Evolutionary conservation across 2,329 filamentous ascomycete species (phyloP).

Genomic region (Arthrobotrys sinensis): DNA sequence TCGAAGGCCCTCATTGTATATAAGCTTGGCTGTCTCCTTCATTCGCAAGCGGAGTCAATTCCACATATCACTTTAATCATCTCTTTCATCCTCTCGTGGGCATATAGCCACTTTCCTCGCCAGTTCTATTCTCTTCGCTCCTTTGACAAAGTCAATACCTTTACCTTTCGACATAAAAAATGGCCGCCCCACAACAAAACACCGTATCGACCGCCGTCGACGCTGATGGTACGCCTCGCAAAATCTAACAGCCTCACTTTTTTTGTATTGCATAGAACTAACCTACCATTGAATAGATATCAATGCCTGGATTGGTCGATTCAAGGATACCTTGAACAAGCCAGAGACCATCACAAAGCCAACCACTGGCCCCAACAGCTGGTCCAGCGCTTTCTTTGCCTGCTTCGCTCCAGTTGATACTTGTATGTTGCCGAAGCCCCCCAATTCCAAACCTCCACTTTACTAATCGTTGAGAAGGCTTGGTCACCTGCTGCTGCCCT

Average conservation of each 20-base stretch:
- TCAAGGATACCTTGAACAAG: conserved; percentile 59
- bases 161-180: conserved; percentile 30
- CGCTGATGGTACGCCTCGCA: conserved; percentile 41
- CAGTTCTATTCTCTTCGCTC: conserved; percentile 48
- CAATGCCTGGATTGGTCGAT: conserved; percentile 55
- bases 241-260: not conserved
- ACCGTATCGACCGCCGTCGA: conserved; percentile 53
- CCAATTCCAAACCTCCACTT: not conserved
- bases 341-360: conserved; percentile 59
- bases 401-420: conserved; percentile 57
- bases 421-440: conserved; percentile 8
- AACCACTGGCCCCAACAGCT: conserved; percentile 54
- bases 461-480: conserved; percentile 61
- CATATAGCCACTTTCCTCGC: conserved; percentile 19
- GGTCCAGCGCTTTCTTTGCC: conserved; percentile 37
- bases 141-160: conserved; percentile 20
- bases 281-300: conserved; percentile 32
- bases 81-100: conserved; percentile 34
- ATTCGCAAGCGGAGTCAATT: conserved; percentile 5
- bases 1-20: conserved; percentile 57
- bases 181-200: conserved; percentile 53
- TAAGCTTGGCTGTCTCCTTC: conserved; percentile 50
- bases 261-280: not conserved
- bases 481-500: conserved; percentile 66
- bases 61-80: conserved; percentile 49